Evolutionary conservation across 768 basidiomycete genomes (phyloP).

Genomic region (Pisolithus microcarpus): DNA sequence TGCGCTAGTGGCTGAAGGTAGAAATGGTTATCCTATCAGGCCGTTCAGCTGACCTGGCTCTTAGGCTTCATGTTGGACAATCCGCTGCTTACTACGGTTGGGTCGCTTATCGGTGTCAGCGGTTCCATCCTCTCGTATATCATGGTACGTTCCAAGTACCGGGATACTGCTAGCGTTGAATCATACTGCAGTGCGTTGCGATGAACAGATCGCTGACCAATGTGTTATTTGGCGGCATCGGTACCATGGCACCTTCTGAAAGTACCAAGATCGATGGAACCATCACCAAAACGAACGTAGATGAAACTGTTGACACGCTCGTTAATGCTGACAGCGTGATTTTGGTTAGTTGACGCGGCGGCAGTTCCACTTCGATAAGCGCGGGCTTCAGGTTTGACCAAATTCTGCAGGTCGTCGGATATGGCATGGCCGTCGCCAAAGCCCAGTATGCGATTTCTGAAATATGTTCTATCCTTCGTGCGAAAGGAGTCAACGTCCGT

Average conservation of each 20-base stretch:
- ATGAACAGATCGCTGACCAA: conserved; percentile 87
- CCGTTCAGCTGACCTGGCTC: background rate
- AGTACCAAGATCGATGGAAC: conserved; percentile 75
- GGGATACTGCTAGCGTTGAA: conserved; percentile 1
- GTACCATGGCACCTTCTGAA: conserved; percentile 45
- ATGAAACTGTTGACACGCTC: conserved; percentile 75
- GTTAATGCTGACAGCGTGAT: conserved; percentile 79
- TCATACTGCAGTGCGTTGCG: conserved; percentile 61
- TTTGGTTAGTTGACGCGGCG: conserved; percentile 36
- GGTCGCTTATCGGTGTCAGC: conserved; percentile 83
- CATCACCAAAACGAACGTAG: conserved; percentile 69
- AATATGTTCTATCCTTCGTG: conserved; percentile 63
- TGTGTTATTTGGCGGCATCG: conserved; percentile 84
- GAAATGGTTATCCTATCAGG: background rate
- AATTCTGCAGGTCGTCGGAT: conserved; percentile 58
- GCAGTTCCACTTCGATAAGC: background rate
- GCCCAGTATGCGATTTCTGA: conserved; percentile 78
- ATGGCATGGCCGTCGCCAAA: conserved; percentile 90
- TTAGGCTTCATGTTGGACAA: conserved; percentile 85
- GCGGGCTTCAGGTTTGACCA: conserved; percentile 4
- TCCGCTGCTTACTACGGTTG: conserved; percentile 73
- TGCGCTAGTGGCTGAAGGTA: conserved; percentile 83
- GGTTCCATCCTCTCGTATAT: conserved; percentile 89
- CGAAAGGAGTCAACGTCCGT: conserved; percentile 72
- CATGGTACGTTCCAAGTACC: conserved; percentile 53